Percentiles rank a stretch among this genome's conserved stretches.
These are phyloP conservation scores for Condylostoma magnum DNA, from an alignment of 169 alveolate species.

Conservation along the genomic window DNA sequence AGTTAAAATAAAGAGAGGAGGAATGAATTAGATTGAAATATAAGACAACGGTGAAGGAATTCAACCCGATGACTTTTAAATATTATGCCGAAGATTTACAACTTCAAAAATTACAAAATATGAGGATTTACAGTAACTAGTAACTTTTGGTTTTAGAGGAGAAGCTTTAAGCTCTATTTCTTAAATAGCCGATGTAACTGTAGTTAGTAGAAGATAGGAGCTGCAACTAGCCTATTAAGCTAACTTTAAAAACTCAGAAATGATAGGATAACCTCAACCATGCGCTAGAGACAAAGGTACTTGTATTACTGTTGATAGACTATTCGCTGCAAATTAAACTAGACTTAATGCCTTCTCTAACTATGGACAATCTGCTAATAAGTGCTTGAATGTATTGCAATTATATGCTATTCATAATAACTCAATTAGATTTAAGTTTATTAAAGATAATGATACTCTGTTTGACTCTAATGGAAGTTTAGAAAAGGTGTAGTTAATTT, in stretches of 20 bases:
- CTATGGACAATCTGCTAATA: constrained; percentile 76
- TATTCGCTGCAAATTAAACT: constrained; percentile 81
- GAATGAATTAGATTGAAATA: constrained; percentile 89
- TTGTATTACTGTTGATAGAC: constrained; percentile 72
- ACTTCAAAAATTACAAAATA: constrained; percentile 93
- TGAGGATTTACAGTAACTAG: constrained; percentile 81
- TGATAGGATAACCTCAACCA: constrained; percentile 40
- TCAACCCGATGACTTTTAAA: constrained; percentile 87
- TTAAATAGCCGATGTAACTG: constrained; percentile 89
- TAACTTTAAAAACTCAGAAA: constrained; percentile 78
- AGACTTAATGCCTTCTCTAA: constrained; percentile 59
- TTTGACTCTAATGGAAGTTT: neutral
- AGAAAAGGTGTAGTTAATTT: neutral
- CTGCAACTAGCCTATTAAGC: constrained; percentile 80
- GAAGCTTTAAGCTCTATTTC: constrained; percentile 97
- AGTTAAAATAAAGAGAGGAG: constrained; percentile 88
- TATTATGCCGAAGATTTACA: constrained; percentile 95
- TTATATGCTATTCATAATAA: constrained; percentile 93
- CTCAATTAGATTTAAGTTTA: constrained; percentile 74
- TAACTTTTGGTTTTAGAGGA: constrained; percentile 98
- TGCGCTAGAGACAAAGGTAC: constrained; percentile 79
- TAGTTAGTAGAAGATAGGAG: constrained; percentile 81
- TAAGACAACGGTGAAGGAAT: constrained; percentile 97
- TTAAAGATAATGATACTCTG: constrained; percentile 64
- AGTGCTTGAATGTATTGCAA: constrained; percentile 89